Conservation (phyloP, 371 early-diverging fungal species). For the Apophysomyces ossiformis region DNA sequence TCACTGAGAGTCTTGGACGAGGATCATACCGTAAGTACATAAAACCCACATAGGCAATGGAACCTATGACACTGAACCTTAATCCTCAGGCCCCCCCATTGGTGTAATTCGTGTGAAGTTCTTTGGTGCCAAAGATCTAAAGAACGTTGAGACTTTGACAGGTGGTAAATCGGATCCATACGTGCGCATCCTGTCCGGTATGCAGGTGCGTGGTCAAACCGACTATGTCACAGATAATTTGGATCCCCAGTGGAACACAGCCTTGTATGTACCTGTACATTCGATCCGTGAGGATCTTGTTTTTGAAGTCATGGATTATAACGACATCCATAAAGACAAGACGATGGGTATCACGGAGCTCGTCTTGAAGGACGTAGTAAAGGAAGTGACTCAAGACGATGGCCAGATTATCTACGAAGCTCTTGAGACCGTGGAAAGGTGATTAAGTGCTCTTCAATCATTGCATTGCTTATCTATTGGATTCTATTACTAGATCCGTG, state of each 20-base stretch:
- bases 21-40: constrained; percentile 36
- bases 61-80: neutral
- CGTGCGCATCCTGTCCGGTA: constrained; percentile 68
- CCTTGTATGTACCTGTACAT: constrained; percentile 71
- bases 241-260: constrained; percentile 85
- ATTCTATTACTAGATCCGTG: constrained; percentile 39
- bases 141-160: constrained; percentile 70
- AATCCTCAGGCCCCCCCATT: constrained; percentile 58
- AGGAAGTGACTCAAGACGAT: constrained; percentile 38
- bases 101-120: constrained; percentile 86
- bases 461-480: neutral
- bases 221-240: constrained; percentile 70
- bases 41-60: no score
- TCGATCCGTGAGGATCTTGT: constrained; percentile 70
- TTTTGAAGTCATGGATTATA: constrained; percentile 83
- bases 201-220: constrained; percentile 65
- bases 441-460: neutral
- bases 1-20: constrained; percentile 45
- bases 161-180: constrained; percentile 90
- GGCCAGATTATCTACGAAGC: constrained; percentile 47
- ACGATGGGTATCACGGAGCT: constrained; percentile 66
- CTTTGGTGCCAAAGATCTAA: constrained; percentile 71
- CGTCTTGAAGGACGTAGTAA: constrained; percentile 42
- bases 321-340: constrained; percentile 71
- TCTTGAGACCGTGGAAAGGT: constrained; percentile 43